phyloP scores from a whole-genome alignment of 805 yeast genomes.

The Yarrowia sp. region DNA sequence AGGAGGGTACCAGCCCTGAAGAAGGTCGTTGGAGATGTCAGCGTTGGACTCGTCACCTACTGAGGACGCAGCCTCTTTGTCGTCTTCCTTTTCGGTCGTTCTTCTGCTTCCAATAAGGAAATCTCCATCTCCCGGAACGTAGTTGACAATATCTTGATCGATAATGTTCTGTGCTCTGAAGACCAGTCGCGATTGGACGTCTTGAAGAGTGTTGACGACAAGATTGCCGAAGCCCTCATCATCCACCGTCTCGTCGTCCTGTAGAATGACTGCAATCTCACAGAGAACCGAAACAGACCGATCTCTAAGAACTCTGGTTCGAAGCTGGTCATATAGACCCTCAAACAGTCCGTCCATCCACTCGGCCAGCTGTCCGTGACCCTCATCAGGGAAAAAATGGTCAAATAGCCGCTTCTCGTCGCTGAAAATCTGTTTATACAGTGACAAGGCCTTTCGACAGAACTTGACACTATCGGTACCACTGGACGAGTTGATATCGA shows the following conservation, averaged over 20 bases:
- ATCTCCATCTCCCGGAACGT: conserved; percentile 72
- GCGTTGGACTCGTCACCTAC: conserved; percentile 24
- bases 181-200: conserved; percentile 79
- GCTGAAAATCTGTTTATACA: conserved; percentile 63
- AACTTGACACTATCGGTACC: conserved; percentile 59
- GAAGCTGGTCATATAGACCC: conserved; percentile 74
- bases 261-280: conserved; percentile 74
- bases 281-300: conserved; percentile 70
- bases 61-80: neutral
- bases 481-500: conserved; percentile 46
- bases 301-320: conserved; percentile 75
- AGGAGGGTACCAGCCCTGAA: conserved; percentile 67
- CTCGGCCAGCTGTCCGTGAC: conserved; percentile 53
- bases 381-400: conserved; percentile 42
- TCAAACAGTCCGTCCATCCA: conserved; percentile 75
- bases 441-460: conserved; percentile 67
- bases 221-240: conserved; percentile 41
- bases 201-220: conserved; percentile 55
- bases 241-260: conserved; percentile 60
- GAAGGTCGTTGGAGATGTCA: conserved; percentile 44
- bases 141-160: conserved; percentile 70
- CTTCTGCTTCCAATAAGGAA: conserved; percentile 60
- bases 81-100: conserved; percentile 19
- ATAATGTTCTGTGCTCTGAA: conserved; percentile 78
- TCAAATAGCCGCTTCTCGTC: conserved; percentile 67